These are phyloP conservation scores for Candida michaelii DNA, from an alignment of 805 yeast genomes.

Conservation along the genomic window DNA sequence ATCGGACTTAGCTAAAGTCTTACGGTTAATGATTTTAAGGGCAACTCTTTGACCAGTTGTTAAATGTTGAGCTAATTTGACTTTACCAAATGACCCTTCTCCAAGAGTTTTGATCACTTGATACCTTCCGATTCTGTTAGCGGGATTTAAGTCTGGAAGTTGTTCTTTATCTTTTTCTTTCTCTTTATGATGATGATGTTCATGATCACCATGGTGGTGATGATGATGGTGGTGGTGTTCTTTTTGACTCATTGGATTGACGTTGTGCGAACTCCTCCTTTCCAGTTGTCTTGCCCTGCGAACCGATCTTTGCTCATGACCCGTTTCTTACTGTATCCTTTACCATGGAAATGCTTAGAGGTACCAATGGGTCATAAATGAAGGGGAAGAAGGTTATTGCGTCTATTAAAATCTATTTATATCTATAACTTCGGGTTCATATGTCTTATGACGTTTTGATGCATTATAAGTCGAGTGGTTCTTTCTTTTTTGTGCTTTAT, in stretches of 20 bases:
- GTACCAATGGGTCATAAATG: no score
- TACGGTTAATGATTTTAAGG: slow-evolving; percentile 85
- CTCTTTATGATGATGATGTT: slow-evolving; percentile 6
- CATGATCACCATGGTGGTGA: slow-evolving; percentile 8
- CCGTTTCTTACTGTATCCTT: no score
- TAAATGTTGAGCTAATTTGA: slow-evolving; percentile 84
- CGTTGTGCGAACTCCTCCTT: not conserved
- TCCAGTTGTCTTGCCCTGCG: not conserved
- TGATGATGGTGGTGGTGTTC: slow-evolving; percentile 11
- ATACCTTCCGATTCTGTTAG: slow-evolving; percentile 78
- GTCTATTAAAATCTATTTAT: slow-evolving; percentile 6
- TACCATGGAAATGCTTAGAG: no score
- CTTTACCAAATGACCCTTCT: slow-evolving; percentile 96
- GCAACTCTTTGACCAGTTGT: slow-evolving; percentile 93
- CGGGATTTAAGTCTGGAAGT: slow-evolving; percentile 31
- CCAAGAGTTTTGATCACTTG: slow-evolving; percentile 91
- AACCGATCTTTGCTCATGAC: no score
- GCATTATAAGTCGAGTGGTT: slow-evolving; percentile 3
- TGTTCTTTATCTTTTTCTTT: slow-evolving; percentile 15
- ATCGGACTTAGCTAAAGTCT: slow-evolving; percentile 88
- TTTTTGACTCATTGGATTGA: slow-evolving; percentile 8
- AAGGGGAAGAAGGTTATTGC: no score
- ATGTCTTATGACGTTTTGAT: slow-evolving; percentile 6
- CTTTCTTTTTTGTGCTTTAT: not conserved
- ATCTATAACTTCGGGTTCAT: not conserved